Evolutionary conservation across 805 yeast genomes (phyloP).

Genomic region (Teunomyces atbi): DNA sequence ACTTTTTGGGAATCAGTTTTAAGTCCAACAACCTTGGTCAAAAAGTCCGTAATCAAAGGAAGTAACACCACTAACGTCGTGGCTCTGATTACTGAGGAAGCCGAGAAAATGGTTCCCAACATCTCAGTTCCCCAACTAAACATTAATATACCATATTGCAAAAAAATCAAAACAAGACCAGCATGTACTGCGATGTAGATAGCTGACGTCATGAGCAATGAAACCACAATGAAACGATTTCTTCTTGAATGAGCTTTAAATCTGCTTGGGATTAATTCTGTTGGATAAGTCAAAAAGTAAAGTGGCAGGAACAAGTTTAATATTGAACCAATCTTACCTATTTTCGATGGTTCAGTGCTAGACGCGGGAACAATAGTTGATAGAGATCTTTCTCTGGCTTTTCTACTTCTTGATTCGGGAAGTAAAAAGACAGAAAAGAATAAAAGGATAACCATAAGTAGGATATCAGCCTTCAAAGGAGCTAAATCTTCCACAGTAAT

Average conservation of each 20-base stretch:
- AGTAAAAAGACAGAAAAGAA: constrained; percentile 12
- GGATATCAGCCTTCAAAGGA: background rate
- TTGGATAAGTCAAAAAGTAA: constrained; percentile 17
- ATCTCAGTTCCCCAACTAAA: constrained; percentile 18
- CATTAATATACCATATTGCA: constrained; percentile 17
- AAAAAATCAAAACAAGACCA: constrained; percentile 4
- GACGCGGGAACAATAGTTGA: background rate
- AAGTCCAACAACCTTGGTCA: background rate
- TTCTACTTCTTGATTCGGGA: constrained; percentile 18
- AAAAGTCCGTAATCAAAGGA: constrained; percentile 14
- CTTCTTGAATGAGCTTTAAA: background rate
- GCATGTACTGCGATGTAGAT: background rate
- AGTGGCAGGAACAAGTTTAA: constrained; percentile 18
- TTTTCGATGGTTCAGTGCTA: background rate
- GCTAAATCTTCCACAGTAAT: background rate
- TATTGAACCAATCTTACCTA: background rate
- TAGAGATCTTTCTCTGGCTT: constrained; percentile 18
- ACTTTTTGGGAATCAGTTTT: background rate
- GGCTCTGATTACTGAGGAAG: constrained; percentile 15
- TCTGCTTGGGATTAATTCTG: constrained; percentile 5
- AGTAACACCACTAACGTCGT: constrained; percentile 15
- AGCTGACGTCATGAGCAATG: background rate
- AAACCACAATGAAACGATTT: background rate
- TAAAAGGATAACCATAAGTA: constrained; percentile 6
- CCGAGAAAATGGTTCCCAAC: constrained; percentile 16